phyloP scores from a whole-genome alignment of 148 eudicot genomes.

The Rhododendron griersonianum region DNA sequence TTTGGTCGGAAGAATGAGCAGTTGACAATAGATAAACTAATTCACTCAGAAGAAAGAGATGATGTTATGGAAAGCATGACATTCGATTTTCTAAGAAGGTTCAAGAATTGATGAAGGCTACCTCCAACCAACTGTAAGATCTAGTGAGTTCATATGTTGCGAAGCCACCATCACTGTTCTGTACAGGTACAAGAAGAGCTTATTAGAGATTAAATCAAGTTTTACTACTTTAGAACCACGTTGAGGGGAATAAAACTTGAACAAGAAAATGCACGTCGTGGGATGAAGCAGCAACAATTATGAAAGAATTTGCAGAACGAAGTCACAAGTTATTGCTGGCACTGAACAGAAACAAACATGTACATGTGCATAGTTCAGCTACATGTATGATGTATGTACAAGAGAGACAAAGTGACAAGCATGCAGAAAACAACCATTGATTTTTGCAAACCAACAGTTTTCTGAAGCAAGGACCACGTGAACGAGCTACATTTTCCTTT shows the following conservation, averaged over 20 bases:
- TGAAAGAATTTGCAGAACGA: background rate
- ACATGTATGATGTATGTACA: background rate
- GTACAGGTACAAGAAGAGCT: background rate
- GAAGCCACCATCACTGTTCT: constrained; percentile 28
- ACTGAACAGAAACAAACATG: background rate
- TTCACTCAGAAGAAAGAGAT: background rate
- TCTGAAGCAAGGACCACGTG: background rate
- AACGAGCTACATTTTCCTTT: background rate
- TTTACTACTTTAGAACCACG: background rate
- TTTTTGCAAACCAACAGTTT: background rate
- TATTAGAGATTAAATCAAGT: background rate
- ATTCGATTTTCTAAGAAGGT: background rate
- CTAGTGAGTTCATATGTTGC: constrained; percentile 98
- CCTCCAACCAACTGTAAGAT: constrained; percentile 98
- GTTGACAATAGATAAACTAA: background rate
- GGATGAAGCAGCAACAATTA: background rate
- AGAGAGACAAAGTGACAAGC: background rate
- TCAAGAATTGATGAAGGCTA: constrained; percentile 22
- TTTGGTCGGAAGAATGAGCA: background rate
- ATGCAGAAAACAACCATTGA: background rate
- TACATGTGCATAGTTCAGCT: background rate
- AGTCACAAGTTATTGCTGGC: background rate
- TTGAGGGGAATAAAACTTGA: background rate
- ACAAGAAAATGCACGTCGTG: background rate
- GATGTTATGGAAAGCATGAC: background rate